Base-by-base conservation (phyloP, 2,329 filamentous ascomycete genomes). In the Penicillium sp. region DNA sequence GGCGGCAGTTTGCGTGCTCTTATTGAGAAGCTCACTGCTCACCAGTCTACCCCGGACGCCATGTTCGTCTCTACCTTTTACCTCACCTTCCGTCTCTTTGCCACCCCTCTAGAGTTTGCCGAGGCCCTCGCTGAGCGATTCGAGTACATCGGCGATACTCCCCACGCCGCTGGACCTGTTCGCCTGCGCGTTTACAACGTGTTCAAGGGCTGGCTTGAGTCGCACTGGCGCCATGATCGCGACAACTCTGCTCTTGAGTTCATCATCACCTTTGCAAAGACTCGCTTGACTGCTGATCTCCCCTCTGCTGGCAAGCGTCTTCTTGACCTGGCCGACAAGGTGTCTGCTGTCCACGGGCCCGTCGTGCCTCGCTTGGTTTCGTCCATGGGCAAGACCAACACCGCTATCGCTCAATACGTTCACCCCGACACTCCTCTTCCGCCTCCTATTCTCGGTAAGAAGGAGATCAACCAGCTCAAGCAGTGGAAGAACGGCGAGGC, bases 141-240 rank as follows among this genome's bases (percentile, higher is more conserved):
- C 76, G 91, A 97, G 62, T 97, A 97, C 70, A 90, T 97, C 40
- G 90, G 88, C 13, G 90, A 95, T 62, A 91, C 89, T 53, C 86
- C 88, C 24, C 85, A 88, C 61, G 86, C 93, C 65, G 89, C 93
- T 24, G 86, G 84, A 2, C 92, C 94, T 0, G 94, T 98, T 24
- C 89, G 93, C 55, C 82, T 99, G 53, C 88, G 95, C 56, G 92
- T 98, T 1, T 98, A 96, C 82, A 98, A 99, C 75, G 89, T 93
- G 60, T 92, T 99, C 84, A 99, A 99, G 78, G 91, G 91, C 45
- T 99, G 95, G 95, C 82, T 99, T 22, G 95, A 98, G 80, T 95
- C 91, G 7, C 93, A 99, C 78, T 99, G 95, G 94, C 88, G 91
- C 53, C 88, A 92, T 65, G 88, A 92, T 62, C 88, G 89, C 12